Evolutionary conservation across 2,329 filamentous ascomycete genomes (phyloP), one percentile per base, ranked within the genome.

Genomic region (Dactylella cylindrospora): DNA sequence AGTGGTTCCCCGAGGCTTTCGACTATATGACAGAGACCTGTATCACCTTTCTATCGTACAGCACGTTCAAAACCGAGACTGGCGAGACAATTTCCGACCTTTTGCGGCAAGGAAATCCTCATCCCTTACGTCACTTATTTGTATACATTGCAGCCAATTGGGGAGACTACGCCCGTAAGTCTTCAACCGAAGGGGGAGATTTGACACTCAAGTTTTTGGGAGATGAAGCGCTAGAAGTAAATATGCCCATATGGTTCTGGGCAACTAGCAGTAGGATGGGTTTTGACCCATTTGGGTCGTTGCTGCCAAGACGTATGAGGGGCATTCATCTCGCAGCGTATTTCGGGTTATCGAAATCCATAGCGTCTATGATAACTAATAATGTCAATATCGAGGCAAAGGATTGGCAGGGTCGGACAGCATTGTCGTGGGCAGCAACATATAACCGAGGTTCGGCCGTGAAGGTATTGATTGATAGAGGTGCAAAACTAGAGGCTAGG

Each of bases 321-420:
- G n/a, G n/a, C n/a, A n/a, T n/a, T n/a, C n/a, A n/a, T n/a, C n/a
- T n/a, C n/a, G n/a, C n/a, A n/a, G n/a, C n/a, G n/a, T n/a, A n/a
- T n/a, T n/a, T n/a, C n/a, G n/a, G n/a, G n/a, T n/a, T n/a, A n/a
- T n/a, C n/a, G n/a, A n/a, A n/a, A n/a, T n/a, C n/a, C n/a, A n/a
- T n/a, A n/a, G n/a, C n/a, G n/a, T n/a, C n/a, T n/a, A n/a, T n/a
- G n/a, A n/a, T n/a, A n/a, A n/a, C n/a, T n/a, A n/a, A n/a, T n/a
- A n/a, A n/a, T n/a, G 51, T 54, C 23, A 43, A 66, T 3, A 17
- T 66, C 17, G 31, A 67, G 15, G 39, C 32, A 2, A 55, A 64
- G 31, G 50, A 65, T 33, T 31, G 15, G 17, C 1, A 8, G 9
- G 7, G 26, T 13, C 44, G 32, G 15, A 36, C 59, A 12, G 23